A percentile compares a stretch with the other conserved stretches of the same genome.
Conservation (phyloP, 345 rosid species). For the Ailanthus altissimus region DNA sequence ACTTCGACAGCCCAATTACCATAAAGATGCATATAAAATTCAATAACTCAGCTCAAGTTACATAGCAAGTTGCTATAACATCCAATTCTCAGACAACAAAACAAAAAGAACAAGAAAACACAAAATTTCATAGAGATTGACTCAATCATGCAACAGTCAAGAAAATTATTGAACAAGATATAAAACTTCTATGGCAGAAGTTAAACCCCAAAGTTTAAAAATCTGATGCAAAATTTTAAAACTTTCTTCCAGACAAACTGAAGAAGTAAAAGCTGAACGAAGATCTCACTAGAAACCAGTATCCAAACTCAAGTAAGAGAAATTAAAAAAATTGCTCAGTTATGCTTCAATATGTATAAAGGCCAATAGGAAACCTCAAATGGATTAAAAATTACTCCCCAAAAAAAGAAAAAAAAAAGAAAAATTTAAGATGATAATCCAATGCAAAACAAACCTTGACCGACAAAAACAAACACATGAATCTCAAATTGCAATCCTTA, state of each 20-base stretch:
- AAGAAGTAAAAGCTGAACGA: background rate
- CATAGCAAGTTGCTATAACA: background rate
- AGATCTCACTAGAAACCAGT: background rate
- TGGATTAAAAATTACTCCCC: background rate
- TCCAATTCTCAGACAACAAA: background rate
- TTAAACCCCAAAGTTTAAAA: background rate
- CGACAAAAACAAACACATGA: background rate
- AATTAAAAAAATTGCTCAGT: background rate
- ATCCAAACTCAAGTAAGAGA: too few species aligned
- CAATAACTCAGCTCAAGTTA: constrained; percentile 6
- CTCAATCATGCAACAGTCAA: background rate
- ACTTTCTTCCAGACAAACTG: background rate
- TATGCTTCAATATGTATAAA: background rate
- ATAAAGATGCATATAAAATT: background rate
- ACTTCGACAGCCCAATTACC: background rate
- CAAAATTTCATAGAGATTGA: background rate
- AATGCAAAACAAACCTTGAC: constrained; percentile 4
- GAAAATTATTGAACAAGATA: background rate
- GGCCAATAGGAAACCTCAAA: background rate
- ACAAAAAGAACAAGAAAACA: background rate
- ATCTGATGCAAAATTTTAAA: background rate
- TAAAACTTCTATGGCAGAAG: background rate
- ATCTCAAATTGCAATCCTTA: background rate
- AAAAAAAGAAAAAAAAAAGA: background rate
- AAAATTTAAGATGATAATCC: background rate